phyloP scores from a whole-genome alignment of 1,284 basidiomycete genomes.

The Melampsora occidentalis region DNA sequence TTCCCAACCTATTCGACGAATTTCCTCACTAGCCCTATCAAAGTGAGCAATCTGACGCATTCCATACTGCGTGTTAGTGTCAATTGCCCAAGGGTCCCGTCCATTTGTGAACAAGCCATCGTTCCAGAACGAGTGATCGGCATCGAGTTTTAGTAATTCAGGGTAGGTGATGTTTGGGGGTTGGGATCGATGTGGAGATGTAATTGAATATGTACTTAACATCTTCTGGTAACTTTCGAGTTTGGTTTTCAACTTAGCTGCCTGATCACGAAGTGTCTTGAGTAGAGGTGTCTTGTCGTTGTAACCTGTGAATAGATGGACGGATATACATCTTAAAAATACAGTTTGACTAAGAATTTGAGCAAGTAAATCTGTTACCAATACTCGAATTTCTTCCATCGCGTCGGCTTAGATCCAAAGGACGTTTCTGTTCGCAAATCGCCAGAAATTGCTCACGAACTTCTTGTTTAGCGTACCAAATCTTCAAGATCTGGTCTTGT shows the following conservation, averaged over 20 bases:
- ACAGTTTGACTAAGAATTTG: no score
- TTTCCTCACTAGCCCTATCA: background rate
- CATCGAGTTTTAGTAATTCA: background rate
- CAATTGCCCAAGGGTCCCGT: slow-evolving; percentile 9
- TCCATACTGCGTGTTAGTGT: slow-evolving; percentile 4
- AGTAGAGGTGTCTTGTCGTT: background rate
- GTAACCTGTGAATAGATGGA: background rate
- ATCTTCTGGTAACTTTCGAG: background rate
- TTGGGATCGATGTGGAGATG: background rate
- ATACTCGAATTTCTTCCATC: background rate
- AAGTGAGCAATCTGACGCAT: background rate
- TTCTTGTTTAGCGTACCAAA: slow-evolving; percentile 10
- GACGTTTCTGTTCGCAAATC: background rate
- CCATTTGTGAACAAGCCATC: slow-evolving; percentile 13
- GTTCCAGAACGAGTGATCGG: slow-evolving; percentile 7
- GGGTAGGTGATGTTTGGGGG: background rate
- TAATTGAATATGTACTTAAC: background rate
- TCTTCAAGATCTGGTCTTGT: background rate
- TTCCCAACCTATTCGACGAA: slow-evolving; percentile 15
- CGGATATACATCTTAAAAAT: no score
- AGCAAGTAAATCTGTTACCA: background rate
- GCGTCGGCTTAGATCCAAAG: background rate
- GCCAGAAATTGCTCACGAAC: background rate
- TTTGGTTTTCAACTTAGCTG: background rate
- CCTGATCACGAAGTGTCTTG: background rate